Conservation (phyloP, 148 eudicot genomes). For the Heliosperma pusillum region DNA sequence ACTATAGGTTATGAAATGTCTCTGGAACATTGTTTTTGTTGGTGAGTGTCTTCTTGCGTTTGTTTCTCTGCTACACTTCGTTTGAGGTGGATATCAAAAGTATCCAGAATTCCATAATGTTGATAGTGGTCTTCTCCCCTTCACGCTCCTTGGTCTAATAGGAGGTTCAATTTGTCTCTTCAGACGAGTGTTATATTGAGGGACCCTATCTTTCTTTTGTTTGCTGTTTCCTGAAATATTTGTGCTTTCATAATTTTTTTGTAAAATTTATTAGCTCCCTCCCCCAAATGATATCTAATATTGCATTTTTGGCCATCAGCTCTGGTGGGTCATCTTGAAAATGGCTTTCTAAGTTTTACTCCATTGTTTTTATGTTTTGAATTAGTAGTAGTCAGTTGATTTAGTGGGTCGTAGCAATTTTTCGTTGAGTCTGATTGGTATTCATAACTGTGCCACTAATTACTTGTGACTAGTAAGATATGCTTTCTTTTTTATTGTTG, state of each 20-base stretch:
- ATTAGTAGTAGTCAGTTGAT: neutral
- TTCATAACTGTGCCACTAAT: too few relatives aligned
- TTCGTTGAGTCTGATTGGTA: neutral
- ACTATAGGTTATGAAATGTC: neutral
- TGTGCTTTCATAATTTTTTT: neutral
- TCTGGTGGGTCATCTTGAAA: neutral
- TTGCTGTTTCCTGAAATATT: neutral
- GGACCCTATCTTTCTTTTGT: neutral
- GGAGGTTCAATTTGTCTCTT: neutral
- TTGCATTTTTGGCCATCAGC: too few relatives aligned
- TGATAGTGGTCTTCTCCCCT: neutral
- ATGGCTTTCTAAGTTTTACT: neutral
- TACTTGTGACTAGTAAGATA: too few relatives aligned
- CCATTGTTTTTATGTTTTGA: neutral
- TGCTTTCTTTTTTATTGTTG: neutral
- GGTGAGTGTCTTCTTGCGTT: neutral
- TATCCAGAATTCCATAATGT: neutral
- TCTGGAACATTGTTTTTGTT: neutral
- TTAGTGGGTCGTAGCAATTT: neutral
- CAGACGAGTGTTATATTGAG: neutral
- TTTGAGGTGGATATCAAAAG: conserved; percentile 1
- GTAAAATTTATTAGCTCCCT: neutral
- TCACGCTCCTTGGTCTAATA: neutral
- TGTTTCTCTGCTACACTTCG: neutral
- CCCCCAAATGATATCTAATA: neutral